Percentiles rank a stretch among this genome's conserved stretches.
Conservation (phyloP, 192 early-diverging fungal species). For the Linnemannia exigua region DNA sequence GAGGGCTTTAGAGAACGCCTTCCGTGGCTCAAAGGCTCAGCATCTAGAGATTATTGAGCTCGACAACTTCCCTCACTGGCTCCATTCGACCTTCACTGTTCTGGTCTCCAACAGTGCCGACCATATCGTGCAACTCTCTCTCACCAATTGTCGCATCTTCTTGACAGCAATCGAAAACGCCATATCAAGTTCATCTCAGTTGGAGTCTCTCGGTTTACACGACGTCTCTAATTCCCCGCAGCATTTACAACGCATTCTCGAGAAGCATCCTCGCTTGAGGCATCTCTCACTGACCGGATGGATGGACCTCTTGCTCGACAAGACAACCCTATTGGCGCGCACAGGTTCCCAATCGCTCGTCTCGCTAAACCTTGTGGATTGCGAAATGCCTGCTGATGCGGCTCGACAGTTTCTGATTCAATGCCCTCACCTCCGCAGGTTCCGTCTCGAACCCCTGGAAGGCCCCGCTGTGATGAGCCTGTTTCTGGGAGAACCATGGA, state of each 20-base stretch:
- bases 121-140: background rate
- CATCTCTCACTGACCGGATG: background rate
- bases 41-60: slow-evolving; percentile 1
- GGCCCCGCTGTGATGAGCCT: background rate
- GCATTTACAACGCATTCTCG: background rate
- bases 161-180: background rate
- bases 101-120: background rate
- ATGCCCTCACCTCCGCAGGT: background rate
- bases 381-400: background rate
- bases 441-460: background rate
- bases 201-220: background rate
- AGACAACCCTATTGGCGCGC: background rate
- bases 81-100: background rate
- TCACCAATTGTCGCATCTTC: background rate
- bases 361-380: background rate
- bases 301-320: background rate
- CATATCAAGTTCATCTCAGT: background rate
- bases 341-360: background rate
- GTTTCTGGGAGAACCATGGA: slow-evolving; percentile 17
- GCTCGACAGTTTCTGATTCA: background rate
- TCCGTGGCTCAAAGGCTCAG: background rate
- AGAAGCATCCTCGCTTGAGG: background rate
- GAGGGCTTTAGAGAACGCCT: background rate
- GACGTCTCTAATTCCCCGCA: background rate
- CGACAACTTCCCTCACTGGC: background rate